Conservation (phyloP, 768 basidiomycete species). For the Exidia glandulosa region DNA sequence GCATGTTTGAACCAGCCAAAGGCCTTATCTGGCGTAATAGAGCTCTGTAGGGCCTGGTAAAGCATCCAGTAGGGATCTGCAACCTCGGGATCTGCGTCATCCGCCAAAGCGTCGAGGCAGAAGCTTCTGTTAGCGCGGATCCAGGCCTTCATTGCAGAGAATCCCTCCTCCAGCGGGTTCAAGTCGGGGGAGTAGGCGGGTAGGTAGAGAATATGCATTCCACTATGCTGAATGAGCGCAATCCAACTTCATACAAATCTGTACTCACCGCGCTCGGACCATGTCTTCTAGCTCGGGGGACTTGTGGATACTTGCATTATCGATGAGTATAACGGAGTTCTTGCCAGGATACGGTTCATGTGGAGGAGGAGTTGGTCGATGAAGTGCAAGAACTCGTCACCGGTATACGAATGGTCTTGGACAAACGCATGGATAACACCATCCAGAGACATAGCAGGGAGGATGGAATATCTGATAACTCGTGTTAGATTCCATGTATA, state of each 20-base stretch:
- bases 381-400: conserved; percentile 11
- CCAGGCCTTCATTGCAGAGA: conserved; percentile 18
- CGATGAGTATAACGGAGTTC: conserved; percentile 15
- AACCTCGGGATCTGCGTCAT: conserved; percentile 9
- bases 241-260: no score
- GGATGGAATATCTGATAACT: conserved; percentile 17
- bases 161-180: not conserved
- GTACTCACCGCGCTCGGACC: no score
- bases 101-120: no score
- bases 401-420: conserved; percentile 11
- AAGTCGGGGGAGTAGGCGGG: no score
- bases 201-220: no score
- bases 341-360: conserved; percentile 14
- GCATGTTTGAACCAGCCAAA: conserved; percentile 14
- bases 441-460: conserved; percentile 19
- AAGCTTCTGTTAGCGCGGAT: conserved; percentile 11
- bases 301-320: conserved; percentile 15
- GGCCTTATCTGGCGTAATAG: conserved; percentile 10
- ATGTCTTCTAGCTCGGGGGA: no score
- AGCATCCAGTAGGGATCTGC: conserved; percentile 13
- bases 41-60: conserved; percentile 10
- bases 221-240: no score
- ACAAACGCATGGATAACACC: conserved; percentile 17
- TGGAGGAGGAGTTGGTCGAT: conserved; percentile 11
- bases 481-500: not conserved